Percentiles rank a stretch among this genome's conserved stretches.
Evolutionary conservation across 2,329 filamentous ascomycete species (phyloP).

Genomic region (Coniosporium tulheliwenetii): DNA sequence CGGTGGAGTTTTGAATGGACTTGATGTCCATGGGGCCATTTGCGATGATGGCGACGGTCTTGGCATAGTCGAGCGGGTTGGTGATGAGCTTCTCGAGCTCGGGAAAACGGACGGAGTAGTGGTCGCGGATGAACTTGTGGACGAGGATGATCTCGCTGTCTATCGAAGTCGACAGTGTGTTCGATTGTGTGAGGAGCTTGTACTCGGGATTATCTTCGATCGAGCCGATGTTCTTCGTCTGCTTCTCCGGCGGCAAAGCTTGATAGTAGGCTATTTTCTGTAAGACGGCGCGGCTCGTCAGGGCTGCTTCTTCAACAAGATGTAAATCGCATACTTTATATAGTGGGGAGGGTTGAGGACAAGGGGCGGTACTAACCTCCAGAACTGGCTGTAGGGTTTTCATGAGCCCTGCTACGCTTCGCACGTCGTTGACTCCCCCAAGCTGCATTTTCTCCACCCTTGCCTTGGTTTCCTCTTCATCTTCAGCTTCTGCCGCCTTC

Average conservation of each 20-base stretch:
- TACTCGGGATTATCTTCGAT: slow-evolving; percentile 90
- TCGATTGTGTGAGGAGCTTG: slow-evolving; percentile 73
- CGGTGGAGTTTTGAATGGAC: slow-evolving; percentile 54
- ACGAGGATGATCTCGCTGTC: slow-evolving; percentile 85
- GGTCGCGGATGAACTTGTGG: slow-evolving; percentile 91
- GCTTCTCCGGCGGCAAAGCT: slow-evolving; percentile 48
- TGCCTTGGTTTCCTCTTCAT: slow-evolving; percentile 56
- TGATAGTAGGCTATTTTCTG: slow-evolving; percentile 73
- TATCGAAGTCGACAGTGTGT: slow-evolving; percentile 79
- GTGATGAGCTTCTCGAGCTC: slow-evolving; percentile 83
- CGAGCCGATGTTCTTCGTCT: slow-evolving; percentile 55
- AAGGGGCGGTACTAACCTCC: slow-evolving; percentile 46
- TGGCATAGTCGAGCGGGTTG: slow-evolving; percentile 87
- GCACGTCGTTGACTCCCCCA: slow-evolving; percentile 57
- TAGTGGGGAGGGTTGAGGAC: slow-evolving; percentile 10
- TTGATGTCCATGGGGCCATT: slow-evolving; percentile 89
- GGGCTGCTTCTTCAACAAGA: slow-evolving; percentile 42
- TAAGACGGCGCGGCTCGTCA: slow-evolving; percentile 42
- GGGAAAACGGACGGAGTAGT: slow-evolving; percentile 87
- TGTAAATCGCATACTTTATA: slow-evolving; percentile 44
- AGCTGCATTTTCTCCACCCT: slow-evolving; percentile 75
- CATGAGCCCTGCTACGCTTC: slow-evolving; percentile 67
- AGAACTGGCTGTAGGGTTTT: slow-evolving; percentile 66
- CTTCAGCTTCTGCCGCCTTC: slow-evolving; percentile 36
- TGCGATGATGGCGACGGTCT: slow-evolving; percentile 81